Percentiles rank a stretch among this genome's conserved stretches.
Conservation (phyloP, 306 rosid genomes). For the Lagenaria siceraria region DNA sequence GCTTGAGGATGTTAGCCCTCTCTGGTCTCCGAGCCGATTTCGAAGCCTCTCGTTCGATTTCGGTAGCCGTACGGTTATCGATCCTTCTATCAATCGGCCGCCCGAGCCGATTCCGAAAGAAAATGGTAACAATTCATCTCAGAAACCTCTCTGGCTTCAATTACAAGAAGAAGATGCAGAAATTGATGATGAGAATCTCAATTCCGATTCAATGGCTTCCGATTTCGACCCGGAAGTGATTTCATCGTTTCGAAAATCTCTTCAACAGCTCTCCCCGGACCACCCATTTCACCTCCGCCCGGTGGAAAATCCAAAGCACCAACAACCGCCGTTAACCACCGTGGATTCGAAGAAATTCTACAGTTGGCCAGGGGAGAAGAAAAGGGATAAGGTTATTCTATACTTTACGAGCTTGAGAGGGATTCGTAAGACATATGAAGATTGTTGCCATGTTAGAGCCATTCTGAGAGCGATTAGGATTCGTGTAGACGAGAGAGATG, state of each 20-base stretch:
- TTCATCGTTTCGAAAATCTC: constrained; percentile 38
- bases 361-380: constrained; percentile 22
- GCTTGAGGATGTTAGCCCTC: constrained; percentile 65
- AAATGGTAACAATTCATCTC: constrained; percentile 10
- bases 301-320: not conserved
- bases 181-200: not conserved
- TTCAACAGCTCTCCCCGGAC: constrained; percentile 21
- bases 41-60: constrained; percentile 63
- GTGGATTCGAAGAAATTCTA: not conserved
- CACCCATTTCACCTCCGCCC: constrained; percentile 14
- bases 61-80: constrained; percentile 4
- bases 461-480: constrained; percentile 52
- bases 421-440: constrained; percentile 79
- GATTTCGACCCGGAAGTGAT: constrained; percentile 42
- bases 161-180: not conserved
- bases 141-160: constrained; percentile 44
- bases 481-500: constrained; percentile 71
- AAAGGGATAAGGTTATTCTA: constrained; percentile 34
- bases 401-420: constrained; percentile 80
- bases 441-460: constrained; percentile 60
- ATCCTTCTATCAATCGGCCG: constrained; percentile 17
- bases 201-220: constrained; percentile 15
- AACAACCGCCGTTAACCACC: not conserved
- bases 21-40: constrained; percentile 40
- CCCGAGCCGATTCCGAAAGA: constrained; percentile 19